A percentile compares a stretch with the other conserved stretches of the same genome.
These are phyloP conservation scores for Terana coerulea DNA, from an alignment of 768 basidiomycete species.

Conservation along the genomic window DNA sequence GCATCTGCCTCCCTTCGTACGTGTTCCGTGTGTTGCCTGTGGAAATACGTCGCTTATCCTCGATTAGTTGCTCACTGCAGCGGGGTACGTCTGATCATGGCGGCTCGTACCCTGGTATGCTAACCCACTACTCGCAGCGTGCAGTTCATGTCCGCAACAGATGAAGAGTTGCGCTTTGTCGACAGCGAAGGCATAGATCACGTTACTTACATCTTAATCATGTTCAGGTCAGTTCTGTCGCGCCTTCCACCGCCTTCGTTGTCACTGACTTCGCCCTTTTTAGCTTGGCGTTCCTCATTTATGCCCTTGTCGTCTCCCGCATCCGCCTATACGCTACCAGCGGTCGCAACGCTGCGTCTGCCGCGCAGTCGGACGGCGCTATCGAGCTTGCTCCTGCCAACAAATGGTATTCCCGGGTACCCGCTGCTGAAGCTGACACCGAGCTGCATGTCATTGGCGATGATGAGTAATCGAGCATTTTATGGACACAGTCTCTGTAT, in stretches of 20 bases:
- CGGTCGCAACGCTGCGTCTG: slow-evolving; percentile 49
- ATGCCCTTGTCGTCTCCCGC: slow-evolving; percentile 41
- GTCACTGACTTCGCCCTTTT: background rate
- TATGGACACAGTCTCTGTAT: background rate
- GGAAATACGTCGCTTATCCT: background rate
- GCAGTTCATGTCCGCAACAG: slow-evolving; percentile 90
- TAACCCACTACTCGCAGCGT: slow-evolving; percentile 38
- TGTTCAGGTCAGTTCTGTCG: slow-evolving; percentile 85
- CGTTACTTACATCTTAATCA: slow-evolving; percentile 83
- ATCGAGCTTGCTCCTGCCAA: slow-evolving; percentile 43
- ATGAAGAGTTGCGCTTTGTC: slow-evolving; percentile 78
- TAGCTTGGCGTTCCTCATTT: slow-evolving; percentile 75
- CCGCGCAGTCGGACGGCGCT: slow-evolving; percentile 23
- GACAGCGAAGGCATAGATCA: slow-evolving; percentile 74
- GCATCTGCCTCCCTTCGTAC: slow-evolving; percentile 84
- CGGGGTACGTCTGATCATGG: slow-evolving; percentile 48
- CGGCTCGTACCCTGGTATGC: background rate
- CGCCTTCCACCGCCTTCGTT: slow-evolving; percentile 11
- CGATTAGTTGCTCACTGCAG: slow-evolving; percentile 60
- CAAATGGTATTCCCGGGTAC: slow-evolving; percentile 68
- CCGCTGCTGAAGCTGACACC: slow-evolving; percentile 30
- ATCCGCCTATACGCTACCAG: slow-evolving; percentile 58
- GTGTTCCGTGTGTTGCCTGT: no score
- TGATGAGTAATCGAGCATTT: slow-evolving; percentile 38
- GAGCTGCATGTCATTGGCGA: slow-evolving; percentile 48